Evolutionary conservation across 768 basidiomycete genomes (phyloP).

Genomic region (Gymnopilus junonius): DNA sequence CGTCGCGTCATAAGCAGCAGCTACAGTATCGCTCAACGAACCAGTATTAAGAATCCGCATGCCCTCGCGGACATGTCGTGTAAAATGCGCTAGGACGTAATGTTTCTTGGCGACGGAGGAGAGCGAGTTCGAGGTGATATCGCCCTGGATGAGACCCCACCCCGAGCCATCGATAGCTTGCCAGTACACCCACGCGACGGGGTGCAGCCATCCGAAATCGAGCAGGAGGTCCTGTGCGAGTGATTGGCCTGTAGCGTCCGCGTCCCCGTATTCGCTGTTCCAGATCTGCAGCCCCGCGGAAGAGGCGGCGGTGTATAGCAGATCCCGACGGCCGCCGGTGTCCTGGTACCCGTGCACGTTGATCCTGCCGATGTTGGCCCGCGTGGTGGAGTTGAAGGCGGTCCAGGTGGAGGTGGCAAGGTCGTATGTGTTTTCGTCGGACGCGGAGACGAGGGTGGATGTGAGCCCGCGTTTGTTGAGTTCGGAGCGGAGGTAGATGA

Average conservation of each 20-base stretch:
- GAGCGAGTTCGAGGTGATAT: conserved; percentile 14
- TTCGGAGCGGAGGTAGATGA: conserved; percentile 15
- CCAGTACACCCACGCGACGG: conserved; percentile 22
- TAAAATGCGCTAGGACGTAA: conserved; percentile 20
- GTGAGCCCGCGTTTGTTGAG: conserved; percentile 20
- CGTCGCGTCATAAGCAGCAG: conserved; percentile 16
- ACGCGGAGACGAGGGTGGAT: conserved; percentile 12
- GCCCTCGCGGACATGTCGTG: conserved; percentile 20
- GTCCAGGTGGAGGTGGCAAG: conserved; percentile 19
- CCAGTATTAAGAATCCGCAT: conserved; percentile 21
- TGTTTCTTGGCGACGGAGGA: conserved; percentile 17
- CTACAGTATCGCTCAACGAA: conserved; percentile 10
- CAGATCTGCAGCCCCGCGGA: conserved; percentile 18
- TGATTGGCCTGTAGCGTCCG: conserved; percentile 14
- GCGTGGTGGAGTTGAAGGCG: conserved; percentile 18
- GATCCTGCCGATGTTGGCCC: conserved; percentile 16
- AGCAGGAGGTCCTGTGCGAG: conserved; percentile 21
- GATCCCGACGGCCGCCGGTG: conserved; percentile 17
- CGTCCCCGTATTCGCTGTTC: conserved; percentile 22
- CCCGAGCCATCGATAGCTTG: conserved; percentile 19
- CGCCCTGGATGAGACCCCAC: conserved; percentile 17
- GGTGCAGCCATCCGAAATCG: conserved; percentile 23
- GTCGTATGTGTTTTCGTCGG: conserved; percentile 21
- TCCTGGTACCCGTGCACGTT: conserved; percentile 22
- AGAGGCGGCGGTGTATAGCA: conserved; percentile 13